Evolutionary conservation across 371 early-diverging fungal species (phyloP).

Genomic region (Apophysomyces ossiformis): DNA sequence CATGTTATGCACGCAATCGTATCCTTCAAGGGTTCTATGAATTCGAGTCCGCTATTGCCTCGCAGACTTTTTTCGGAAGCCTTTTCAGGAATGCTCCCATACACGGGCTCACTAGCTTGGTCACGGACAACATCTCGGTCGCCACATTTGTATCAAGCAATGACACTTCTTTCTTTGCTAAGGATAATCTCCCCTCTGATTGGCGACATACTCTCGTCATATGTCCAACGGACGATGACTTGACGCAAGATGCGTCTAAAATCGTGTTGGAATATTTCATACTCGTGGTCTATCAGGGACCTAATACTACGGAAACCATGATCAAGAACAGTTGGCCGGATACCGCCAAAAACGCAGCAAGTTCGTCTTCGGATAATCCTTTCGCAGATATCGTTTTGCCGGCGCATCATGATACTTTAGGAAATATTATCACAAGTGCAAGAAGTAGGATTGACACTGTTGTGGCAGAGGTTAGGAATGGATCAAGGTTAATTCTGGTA

Average conservation of each 20-base stretch:
- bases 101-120: slow-evolving; percentile 58
- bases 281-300: slow-evolving; percentile 37
- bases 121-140: slow-evolving; percentile 19
- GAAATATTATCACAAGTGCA: slow-evolving; percentile 37
- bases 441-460: slow-evolving; percentile 37
- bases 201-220: slow-evolving; percentile 46
- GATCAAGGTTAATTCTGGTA: neutral
- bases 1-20: slow-evolving; percentile 67
- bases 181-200: slow-evolving; percentile 9
- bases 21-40: slow-evolving; percentile 59
- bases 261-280: slow-evolving; percentile 43
- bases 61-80: slow-evolving; percentile 65
- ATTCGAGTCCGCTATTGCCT: slow-evolving; percentile 29
- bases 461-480: slow-evolving; percentile 36
- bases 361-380: neutral
- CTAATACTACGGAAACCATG: slow-evolving; percentile 24
- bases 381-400: slow-evolving; percentile 21
- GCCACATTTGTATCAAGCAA: slow-evolving; percentile 38
- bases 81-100: slow-evolving; percentile 71
- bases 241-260: neutral
- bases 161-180: slow-evolving; percentile 28
- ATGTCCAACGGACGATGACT: slow-evolving; percentile 21
- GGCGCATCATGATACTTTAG: slow-evolving; percentile 32
- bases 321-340: slow-evolving; percentile 25
- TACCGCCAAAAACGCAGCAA: slow-evolving; percentile 4